Conservation (phyloP, 257 asterid species). For the Lycium barbarum region DNA sequence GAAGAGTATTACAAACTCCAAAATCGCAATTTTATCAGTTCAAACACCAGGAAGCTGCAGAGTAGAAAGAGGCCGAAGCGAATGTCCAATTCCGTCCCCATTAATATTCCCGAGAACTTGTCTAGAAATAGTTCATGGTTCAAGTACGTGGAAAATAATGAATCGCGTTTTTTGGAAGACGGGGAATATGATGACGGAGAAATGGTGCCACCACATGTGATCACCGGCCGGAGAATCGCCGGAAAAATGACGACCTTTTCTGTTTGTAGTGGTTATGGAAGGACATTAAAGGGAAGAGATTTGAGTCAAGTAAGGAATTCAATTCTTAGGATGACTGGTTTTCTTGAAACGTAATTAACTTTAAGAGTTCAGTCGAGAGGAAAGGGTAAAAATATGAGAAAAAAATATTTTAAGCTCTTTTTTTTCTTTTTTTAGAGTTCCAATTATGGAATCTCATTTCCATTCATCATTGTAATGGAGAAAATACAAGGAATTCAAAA, state of each 20-base stretch:
- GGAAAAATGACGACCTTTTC: constrained; percentile 75
- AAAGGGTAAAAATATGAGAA: neutral
- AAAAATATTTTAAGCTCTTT: too few species aligned
- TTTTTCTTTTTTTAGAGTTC: constrained; percentile 26
- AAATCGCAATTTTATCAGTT: neutral
- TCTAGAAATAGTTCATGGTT: neutral
- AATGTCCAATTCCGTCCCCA: neutral
- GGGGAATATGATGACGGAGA: constrained; percentile 37
- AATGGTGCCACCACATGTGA: constrained; percentile 83
- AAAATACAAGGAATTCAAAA: neutral
- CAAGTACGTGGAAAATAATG: neutral
- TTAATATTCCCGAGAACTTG: constrained; percentile 24
- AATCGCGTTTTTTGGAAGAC: neutral
- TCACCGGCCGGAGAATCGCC: constrained; percentile 69
- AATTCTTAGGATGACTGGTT: constrained; percentile 79
- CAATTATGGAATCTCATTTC: neutral
- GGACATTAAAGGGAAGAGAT: constrained; percentile 80
- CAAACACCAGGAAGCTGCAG: constrained; percentile 1
- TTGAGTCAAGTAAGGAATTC: constrained; percentile 74
- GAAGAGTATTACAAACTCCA: neutral
- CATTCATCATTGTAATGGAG: constrained; percentile 31
- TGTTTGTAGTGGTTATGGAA: constrained; percentile 74
- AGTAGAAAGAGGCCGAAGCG: constrained; percentile 43
- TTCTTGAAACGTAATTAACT: constrained; percentile 70
- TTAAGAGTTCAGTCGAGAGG: neutral